These are phyloP conservation scores for Cicer bijugum DNA, from an alignment of 306 rosid genomes.

Conservation along the genomic window DNA sequence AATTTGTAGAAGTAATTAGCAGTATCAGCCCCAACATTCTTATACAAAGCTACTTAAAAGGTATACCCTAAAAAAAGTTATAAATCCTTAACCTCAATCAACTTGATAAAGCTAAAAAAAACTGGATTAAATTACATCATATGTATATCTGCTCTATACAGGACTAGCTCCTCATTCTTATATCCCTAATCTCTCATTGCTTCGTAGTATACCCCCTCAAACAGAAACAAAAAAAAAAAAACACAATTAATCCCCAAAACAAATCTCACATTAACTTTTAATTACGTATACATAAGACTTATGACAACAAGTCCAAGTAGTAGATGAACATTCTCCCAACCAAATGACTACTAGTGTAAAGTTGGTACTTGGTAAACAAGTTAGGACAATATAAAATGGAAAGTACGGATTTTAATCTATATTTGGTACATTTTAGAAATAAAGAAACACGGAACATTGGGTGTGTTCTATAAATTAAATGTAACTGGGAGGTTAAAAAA, in stretches of 20 bases:
- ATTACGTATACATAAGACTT: slow-evolving; percentile 20
- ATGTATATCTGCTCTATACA: slow-evolving; percentile 7
- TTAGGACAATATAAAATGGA: neutral
- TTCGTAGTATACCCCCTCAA: slow-evolving; percentile 21
- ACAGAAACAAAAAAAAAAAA: neutral
- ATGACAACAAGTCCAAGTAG: slow-evolving; percentile 22
- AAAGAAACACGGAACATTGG: neutral
- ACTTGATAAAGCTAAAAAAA: slow-evolving; percentile 19
- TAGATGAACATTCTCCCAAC: slow-evolving; percentile 5
- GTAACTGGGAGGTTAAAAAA: neutral
- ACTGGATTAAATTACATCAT: slow-evolving; percentile 22
- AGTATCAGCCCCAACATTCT: slow-evolving; percentile 7
- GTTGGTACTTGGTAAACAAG: slow-evolving; percentile 15
- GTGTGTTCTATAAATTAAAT: neutral
- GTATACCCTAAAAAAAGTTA: neutral
- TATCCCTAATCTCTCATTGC: slow-evolving; percentile 6
- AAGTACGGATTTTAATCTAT: slow-evolving; percentile 2
- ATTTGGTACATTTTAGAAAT: neutral
- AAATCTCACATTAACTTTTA: slow-evolving; percentile 25
- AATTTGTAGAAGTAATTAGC: slow-evolving; percentile 16
- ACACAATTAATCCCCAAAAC: neutral
- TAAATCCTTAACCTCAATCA: slow-evolving; percentile 18
- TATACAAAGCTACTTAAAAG: slow-evolving; percentile 34
- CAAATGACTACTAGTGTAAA: neutral
- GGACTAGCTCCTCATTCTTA: slow-evolving; percentile 26